Evolutionary conservation across 2,329 filamentous ascomycete species (phyloP).

Genomic region (Talaromyces sp.): DNA sequence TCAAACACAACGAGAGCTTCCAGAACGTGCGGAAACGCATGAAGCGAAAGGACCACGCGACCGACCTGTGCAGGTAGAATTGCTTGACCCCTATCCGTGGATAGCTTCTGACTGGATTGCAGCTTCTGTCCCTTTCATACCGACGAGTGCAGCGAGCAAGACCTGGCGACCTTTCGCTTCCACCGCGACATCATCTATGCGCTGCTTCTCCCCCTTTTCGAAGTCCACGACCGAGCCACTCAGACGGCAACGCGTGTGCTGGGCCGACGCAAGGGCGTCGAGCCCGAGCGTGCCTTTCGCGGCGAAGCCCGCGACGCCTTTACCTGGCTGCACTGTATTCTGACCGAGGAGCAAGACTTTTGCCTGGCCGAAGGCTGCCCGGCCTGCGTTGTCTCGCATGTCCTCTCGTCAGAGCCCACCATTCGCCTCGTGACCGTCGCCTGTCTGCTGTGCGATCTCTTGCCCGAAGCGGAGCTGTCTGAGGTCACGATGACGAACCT

Average conservation of each 20-base stretch:
- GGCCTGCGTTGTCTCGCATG: constrained; percentile 38
- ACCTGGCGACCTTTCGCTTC: constrained; percentile 38
- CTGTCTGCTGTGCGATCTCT: constrained; percentile 33
- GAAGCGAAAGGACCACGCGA: constrained; percentile 30
- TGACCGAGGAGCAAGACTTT: constrained; percentile 55
- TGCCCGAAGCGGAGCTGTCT: constrained; percentile 21
- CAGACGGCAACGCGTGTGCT: constrained; percentile 47
- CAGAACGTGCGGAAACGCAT: constrained; percentile 28
- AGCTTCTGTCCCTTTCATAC: constrained; percentile 35
- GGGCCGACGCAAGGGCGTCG: constrained; percentile 43
- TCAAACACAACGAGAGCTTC: constrained; percentile 33
- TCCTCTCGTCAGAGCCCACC: constrained; percentile 40
- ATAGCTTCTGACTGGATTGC: neutral
- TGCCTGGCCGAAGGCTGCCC: constrained; percentile 53
- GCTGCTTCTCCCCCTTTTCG: constrained; percentile 53
- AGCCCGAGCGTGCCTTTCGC: constrained; percentile 54
- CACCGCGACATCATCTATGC: constrained; percentile 57
- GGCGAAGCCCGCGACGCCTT: constrained; percentile 54
- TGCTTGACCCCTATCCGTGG: neutral
- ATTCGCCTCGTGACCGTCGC: constrained; percentile 40
- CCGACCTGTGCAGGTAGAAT: constrained; percentile 26
- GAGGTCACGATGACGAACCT: constrained; percentile 10
- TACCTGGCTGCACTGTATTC: constrained; percentile 55
- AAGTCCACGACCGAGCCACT: constrained; percentile 52
- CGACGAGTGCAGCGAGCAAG: constrained; percentile 23